Base-by-base conservation (phyloP, 2,329 filamentous ascomycete species). In the Aspergillus intermedius region DNA sequence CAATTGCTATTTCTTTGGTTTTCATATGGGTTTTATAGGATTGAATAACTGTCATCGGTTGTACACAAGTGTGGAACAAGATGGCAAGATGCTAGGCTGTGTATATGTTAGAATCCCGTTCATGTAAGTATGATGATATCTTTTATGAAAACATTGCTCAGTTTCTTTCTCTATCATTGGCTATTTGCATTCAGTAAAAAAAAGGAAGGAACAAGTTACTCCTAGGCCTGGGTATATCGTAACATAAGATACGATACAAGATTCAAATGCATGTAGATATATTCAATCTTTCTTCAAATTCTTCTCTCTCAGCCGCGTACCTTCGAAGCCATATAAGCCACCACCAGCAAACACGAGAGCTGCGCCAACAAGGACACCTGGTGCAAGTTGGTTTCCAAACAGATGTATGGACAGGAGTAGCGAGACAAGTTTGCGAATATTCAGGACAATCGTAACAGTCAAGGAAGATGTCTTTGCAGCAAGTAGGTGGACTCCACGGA, bases 371-470 rank as follows among this genome's bases (percentile, higher is more conserved):
- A 95, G 70, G 52, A 95, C 95, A 35, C 88, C 85, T 0, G 77
- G 71, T 10, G 86, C 82, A 55, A 98, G 75, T 35, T 79, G 72
- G 65, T 98, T 96, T 4, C 91, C 93, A 70, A 98, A 98, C 1
- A 98, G 70, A 80, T 90, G 91, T 50, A 97, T 94, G 59, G 91
- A 96, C 50, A 97, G 68, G 53, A 97, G 74, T 52, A 97, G 79
- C 60, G 91, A 96, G 48, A 95, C 86, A 17, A 98, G 76, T 70
- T 98, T 98, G 58, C 93, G 81, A 51, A 98, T 87, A 66, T 97
- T 98, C 51, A 98, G 77, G 43, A 97, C 90, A 59, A 98, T 95
- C 1, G 91, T 96, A 21, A 98, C 93, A 0, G 93, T 97, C 48
- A 98, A 78, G 0, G 93, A 94, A 3, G 91, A 91, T 3, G 88